Percentiles rank a stretch among this genome's conserved stretches.
phyloP scores from a whole-genome alignment of 306 rosid species.

The Betula pendula region DNA sequence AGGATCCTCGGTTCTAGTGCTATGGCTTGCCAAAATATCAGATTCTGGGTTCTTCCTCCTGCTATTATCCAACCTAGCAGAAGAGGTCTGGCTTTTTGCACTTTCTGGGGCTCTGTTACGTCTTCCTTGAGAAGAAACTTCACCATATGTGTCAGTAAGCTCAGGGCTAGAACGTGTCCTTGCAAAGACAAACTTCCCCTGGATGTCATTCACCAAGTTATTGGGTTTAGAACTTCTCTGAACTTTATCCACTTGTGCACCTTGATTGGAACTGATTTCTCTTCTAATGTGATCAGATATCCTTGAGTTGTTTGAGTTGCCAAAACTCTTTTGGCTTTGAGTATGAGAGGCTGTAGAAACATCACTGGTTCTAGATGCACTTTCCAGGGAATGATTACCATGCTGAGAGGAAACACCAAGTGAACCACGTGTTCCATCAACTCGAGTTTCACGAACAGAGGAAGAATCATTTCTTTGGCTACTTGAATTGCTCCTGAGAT shows the following conservation, averaged over 20 bases:
- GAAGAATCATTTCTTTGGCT: constrained; percentile 44
- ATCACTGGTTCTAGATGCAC: constrained; percentile 42
- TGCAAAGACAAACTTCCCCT: constrained; percentile 75
- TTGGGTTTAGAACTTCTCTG: constrained; percentile 54
- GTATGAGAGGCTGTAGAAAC: constrained; percentile 42
- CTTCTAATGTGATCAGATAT: constrained; percentile 49
- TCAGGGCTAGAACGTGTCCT: constrained; percentile 98
- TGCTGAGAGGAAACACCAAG: constrained; percentile 50
- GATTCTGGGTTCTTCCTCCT: constrained; percentile 59
- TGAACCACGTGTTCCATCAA: constrained; percentile 42
- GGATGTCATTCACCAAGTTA: constrained; percentile 51
- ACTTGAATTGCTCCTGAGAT: constrained; percentile 42
- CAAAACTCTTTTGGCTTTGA: constrained; percentile 56
- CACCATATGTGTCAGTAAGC: constrained; percentile 79
- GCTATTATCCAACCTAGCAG: constrained; percentile 59
- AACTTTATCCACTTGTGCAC: constrained; percentile 46
- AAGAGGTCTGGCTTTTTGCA: constrained; percentile 46
- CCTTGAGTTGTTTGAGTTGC: constrained; percentile 51
- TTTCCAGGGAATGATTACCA: constrained; percentile 49
- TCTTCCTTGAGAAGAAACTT: constrained; percentile 68
- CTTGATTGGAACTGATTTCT: constrained; percentile 50
- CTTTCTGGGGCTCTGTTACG: constrained; percentile 51
- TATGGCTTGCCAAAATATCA: constrained; percentile 43
- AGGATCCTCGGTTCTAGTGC: constrained; percentile 51
- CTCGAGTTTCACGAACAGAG: constrained; percentile 48